Percentiles rank a stretch among this genome's conserved stretches.
These are phyloP conservation scores for Candida taoyuanica DNA, from an alignment of 805 yeast species.

Conservation along the genomic window DNA sequence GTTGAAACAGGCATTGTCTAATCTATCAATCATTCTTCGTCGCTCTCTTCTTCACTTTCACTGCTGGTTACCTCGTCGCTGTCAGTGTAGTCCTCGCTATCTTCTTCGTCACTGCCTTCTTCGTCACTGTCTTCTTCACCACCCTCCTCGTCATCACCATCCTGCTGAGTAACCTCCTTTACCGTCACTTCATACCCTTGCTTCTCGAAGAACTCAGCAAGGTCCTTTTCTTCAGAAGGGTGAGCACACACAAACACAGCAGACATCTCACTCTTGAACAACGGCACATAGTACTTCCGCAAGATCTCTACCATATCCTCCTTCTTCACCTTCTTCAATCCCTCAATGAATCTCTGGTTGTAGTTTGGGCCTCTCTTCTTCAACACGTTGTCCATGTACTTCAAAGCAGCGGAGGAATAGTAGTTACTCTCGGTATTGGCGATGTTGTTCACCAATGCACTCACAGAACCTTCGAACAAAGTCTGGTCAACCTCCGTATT, in stretches of 20 bases:
- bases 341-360: slow-evolving; percentile 46
- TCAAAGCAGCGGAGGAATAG: slow-evolving; percentile 59
- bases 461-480: slow-evolving; percentile 66
- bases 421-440: slow-evolving; percentile 67
- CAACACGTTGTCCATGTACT: slow-evolving; percentile 61
- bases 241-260: slow-evolving; percentile 70
- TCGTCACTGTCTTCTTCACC: slow-evolving; percentile 21
- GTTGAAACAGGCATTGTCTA: too few species aligned
- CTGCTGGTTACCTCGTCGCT: slow-evolving; percentile 1
- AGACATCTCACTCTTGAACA: slow-evolving; percentile 56
- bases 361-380: slow-evolving; percentile 68
- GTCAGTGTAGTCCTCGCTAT: slow-evolving; percentile 8
- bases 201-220: slow-evolving; percentile 42
- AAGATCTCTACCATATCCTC: slow-evolving; percentile 48
- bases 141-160: slow-evolving; percentile 12
- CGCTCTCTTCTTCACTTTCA: slow-evolving; percentile 4
- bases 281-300: slow-evolving; percentile 54
- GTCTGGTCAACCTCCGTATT: slow-evolving; percentile 47
- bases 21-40: slow-evolving; percentile 3
- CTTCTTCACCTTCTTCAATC: slow-evolving; percentile 47
- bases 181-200: slow-evolving; percentile 58
- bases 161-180: slow-evolving; percentile 41
- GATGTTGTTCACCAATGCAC: slow-evolving; percentile 66
- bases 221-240: slow-evolving; percentile 49
- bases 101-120: slow-evolving; percentile 20